Conservation (phyloP, 1,139 yeast species). For the Ogataea hybrid region DNA sequence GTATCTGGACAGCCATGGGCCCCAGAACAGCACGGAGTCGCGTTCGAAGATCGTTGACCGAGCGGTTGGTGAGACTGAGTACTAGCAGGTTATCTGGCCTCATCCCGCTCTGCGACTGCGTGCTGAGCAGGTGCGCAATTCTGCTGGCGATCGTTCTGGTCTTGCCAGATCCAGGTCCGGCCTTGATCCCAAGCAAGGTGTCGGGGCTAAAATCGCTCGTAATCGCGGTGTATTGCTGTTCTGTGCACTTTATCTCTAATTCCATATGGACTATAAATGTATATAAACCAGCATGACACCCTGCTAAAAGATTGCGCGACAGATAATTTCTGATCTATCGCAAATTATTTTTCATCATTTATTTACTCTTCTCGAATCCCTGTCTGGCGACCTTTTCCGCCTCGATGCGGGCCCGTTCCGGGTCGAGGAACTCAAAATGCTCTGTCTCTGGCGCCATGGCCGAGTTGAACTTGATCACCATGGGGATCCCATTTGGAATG, state of each 20-base stretch:
- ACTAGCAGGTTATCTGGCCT: conserved; percentile 57
- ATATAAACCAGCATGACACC: background rate
- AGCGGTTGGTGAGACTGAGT: conserved; percentile 67
- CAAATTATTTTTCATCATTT: background rate
- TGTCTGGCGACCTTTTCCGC: conserved; percentile 65
- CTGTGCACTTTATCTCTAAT: conserved; percentile 27
- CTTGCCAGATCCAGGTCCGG: conserved; percentile 82
- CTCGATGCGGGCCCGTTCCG: conserved; percentile 63
- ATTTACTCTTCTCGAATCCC: conserved; percentile 38
- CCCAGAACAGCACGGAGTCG: conserved; percentile 40
- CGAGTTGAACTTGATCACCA: conserved; percentile 40
- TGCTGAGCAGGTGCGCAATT: conserved; percentile 46
- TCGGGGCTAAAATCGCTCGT: conserved; percentile 27
- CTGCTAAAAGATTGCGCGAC: conserved; percentile 1
- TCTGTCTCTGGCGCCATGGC: conserved; percentile 39
- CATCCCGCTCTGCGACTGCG: conserved; percentile 29
- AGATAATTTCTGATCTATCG: conserved; percentile 4
- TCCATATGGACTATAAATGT: conserved; percentile 4
- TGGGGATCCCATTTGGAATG: conserved; percentile 77
- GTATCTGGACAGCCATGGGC: conserved; percentile 36
- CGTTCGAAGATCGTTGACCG: conserved; percentile 52
- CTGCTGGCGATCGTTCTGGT: conserved; percentile 60
- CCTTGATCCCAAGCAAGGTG: conserved; percentile 48
- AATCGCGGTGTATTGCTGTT: conserved; percentile 29
- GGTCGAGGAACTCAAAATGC: conserved; percentile 61